Evolutionary conservation across 2,329 filamentous ascomycete genomes (phyloP).

Genomic region (Aspergillus arachidicola): DNA sequence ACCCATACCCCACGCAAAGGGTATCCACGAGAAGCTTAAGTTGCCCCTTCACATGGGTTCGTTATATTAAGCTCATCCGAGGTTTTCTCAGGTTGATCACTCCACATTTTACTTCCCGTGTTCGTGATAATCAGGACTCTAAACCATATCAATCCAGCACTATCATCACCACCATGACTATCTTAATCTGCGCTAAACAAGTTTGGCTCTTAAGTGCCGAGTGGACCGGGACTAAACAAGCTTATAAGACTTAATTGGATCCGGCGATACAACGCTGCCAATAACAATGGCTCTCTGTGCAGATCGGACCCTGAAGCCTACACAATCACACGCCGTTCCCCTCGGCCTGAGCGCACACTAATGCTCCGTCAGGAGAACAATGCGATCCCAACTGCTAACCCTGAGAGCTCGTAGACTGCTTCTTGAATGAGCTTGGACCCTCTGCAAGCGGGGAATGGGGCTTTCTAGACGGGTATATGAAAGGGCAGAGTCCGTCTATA

Average conservation of each 20-base stretch:
- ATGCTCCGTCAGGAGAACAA: not conserved
- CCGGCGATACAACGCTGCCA: not conserved
- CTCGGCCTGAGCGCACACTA: not conserved
- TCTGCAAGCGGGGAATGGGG: not conserved
- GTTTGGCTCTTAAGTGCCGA: not conserved
- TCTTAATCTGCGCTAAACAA: not conserved
- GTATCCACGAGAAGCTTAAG: not conserved
- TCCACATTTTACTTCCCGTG: not conserved
- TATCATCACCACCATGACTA: not conserved
- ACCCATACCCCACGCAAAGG: not conserved
- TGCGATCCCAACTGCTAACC: not conserved
- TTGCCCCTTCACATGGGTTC: not conserved
- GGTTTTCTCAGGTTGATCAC: not conserved
- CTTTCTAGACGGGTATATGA: not conserved
- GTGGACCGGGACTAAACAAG: not conserved
- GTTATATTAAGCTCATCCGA: not conserved
- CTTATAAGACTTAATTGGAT: not conserved
- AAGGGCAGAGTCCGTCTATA: not conserved
- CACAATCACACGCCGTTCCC: not conserved
- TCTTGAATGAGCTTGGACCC: not conserved
- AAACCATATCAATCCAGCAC: not conserved
- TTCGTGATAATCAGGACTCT: not conserved
- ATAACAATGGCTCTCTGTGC: not conserved
- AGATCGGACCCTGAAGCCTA: not conserved
- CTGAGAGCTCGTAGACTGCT: not conserved